A percentile compares a stretch with the other conserved stretches of the same genome.
Conservation (phyloP, 169 alveolate genomes). For the Plasmodium ovale region DNA sequence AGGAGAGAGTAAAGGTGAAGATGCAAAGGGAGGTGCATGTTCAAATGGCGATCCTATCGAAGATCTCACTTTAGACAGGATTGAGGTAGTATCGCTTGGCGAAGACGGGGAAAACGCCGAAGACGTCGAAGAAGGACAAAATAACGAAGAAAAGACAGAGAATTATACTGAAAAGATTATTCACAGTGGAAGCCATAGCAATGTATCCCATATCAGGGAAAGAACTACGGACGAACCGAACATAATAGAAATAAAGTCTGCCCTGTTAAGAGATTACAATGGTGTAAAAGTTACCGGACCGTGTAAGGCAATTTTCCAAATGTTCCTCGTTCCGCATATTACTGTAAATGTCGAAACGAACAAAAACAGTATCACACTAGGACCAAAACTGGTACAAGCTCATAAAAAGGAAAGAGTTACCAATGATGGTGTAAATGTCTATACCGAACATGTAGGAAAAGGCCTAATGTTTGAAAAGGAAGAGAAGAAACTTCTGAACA, state of each 20-base stretch:
- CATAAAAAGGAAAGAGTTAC: background rate
- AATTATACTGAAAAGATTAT: too few species aligned
- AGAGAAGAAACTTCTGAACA: background rate
- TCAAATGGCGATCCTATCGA: too few species aligned
- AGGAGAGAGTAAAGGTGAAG: too few species aligned
- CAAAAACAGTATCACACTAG: background rate
- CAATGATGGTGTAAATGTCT: background rate
- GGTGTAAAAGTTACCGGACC: conserved; percentile 13
- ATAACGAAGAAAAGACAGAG: too few species aligned
- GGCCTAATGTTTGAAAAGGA: background rate
- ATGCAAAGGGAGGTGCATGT: too few species aligned
- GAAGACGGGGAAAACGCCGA: too few species aligned
- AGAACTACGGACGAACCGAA: background rate
- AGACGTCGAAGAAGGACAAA: too few species aligned
- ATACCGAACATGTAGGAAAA: background rate
- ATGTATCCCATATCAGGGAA: background rate
- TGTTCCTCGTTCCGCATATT: conserved; percentile 22
- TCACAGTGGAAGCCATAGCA: background rate
- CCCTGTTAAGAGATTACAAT: conserved; percentile 7
- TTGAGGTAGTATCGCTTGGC: too few species aligned
- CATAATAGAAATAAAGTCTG: conserved; percentile 1
- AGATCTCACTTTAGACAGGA: too few species aligned
- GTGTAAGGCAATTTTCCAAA: background rate
- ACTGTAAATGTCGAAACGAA: conserved; percentile 1
- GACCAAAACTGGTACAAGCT: background rate